These are phyloP conservation scores for peach (Prunus persica) DNA, from an alignment of 306 rosid genomes.

Conservation along the genomic window DNA sequence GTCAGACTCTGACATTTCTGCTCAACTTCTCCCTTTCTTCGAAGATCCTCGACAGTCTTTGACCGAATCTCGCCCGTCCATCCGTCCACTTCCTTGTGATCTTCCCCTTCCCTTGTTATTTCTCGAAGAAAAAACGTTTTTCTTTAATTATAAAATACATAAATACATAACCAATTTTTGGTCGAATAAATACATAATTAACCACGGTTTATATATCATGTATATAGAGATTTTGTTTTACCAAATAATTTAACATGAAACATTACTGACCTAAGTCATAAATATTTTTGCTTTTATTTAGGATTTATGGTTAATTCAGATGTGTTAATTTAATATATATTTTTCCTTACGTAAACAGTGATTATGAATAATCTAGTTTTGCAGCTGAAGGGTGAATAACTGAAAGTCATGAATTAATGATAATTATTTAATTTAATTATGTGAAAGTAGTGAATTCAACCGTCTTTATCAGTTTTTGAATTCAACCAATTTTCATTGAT, in stretches of 20 bases:
- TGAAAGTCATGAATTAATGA: not conserved
- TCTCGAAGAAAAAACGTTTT: too few species aligned
- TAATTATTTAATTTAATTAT: not conserved
- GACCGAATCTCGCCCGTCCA: slow-evolving; percentile 62
- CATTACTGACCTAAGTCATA: too few species aligned
- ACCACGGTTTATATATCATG: too few species aligned
- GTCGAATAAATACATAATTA: too few species aligned
- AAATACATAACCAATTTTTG: too few species aligned
- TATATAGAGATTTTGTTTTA: too few species aligned
- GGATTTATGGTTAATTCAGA: too few species aligned
- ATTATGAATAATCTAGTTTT: not conserved
- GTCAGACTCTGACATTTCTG: slow-evolving; percentile 56
- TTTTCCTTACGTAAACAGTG: not conserved
- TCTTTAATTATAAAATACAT: too few species aligned
- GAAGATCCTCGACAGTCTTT: slow-evolving; percentile 45
- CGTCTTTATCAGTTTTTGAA: not conserved
- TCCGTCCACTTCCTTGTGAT: not conserved
- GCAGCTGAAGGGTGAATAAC: not conserved
- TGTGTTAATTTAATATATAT: too few species aligned
- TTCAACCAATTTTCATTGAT: too few species aligned
- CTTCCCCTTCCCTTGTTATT: not conserved
- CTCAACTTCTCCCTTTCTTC: slow-evolving; percentile 26
- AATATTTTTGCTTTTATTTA: too few species aligned
- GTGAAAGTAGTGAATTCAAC: not conserved
- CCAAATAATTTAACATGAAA: too few species aligned